Conservation (phyloP, 176 grass and related monocot species). For the Thinopyrum elongatum region DNA sequence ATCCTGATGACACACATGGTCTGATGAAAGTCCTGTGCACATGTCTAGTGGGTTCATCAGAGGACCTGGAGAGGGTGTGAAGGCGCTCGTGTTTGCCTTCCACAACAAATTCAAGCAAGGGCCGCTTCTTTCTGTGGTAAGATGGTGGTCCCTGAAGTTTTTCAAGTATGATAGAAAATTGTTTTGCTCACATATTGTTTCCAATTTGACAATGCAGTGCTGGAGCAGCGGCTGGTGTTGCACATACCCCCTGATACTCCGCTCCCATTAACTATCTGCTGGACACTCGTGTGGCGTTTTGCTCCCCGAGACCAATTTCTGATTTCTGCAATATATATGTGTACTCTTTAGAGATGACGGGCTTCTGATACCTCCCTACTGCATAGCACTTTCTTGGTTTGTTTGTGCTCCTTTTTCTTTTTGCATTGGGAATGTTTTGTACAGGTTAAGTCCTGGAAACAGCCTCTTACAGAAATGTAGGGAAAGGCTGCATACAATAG, state of each 20-base stretch:
- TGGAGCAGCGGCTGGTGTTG: slow-evolving; percentile 96
- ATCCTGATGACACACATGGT: neutral
- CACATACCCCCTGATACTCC: slow-evolving; percentile 90
- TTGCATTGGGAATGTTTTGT: neutral
- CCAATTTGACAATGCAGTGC: slow-evolving; percentile 52
- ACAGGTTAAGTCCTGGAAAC: no score
- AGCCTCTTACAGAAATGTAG: no score
- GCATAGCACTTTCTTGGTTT: neutral
- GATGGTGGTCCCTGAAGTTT: slow-evolving; percentile 8
- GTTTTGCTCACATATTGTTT: slow-evolving; percentile 20
- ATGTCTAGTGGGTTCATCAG: slow-evolving; percentile 87
- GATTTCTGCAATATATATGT: neutral
- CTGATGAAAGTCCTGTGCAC: slow-evolving; percentile 12
- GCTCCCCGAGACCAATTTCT: neutral
- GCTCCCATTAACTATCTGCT: slow-evolving; percentile 38
- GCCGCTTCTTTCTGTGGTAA: slow-evolving; percentile 91
- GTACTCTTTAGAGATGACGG: neutral
- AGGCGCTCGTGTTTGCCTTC: slow-evolving; percentile 82
- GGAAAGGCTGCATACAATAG: no score
- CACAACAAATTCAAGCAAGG: slow-evolving; percentile 97
- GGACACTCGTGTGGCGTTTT: neutral
- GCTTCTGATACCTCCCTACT: neutral
- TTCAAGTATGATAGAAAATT: neutral
- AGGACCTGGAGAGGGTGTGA: slow-evolving; percentile 81
- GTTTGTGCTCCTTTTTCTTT: neutral